These are phyloP conservation scores for Rubia tinctorum DNA, from an alignment of 305 asterid genomes.

Conservation along the genomic window DNA sequence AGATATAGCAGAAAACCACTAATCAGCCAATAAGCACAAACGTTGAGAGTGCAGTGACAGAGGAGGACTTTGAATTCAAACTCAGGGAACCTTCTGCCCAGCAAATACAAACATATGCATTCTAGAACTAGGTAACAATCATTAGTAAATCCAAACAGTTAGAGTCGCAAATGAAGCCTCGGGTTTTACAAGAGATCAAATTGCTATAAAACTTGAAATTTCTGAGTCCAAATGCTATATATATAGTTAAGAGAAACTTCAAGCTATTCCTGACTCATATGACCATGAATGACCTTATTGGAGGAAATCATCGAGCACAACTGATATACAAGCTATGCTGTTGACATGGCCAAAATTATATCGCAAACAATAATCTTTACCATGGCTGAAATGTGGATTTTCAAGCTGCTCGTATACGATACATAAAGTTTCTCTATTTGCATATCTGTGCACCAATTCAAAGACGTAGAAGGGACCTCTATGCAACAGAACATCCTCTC, in stretches of 20 bases:
- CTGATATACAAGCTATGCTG: neutral
- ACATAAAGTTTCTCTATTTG: neutral
- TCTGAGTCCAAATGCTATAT: neutral
- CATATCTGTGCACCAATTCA: neutral
- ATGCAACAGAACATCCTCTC: conserved; percentile 9
- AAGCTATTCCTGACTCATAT: neutral
- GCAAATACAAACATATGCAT: neutral
- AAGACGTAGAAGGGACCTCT: neutral
- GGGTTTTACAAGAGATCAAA: neutral
- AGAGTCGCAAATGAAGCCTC: neutral
- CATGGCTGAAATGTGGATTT: neutral
- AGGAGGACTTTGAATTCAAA: neutral
- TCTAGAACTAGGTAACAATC: neutral
- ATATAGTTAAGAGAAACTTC: neutral
- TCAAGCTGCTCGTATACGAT: neutral
- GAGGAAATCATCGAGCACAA: neutral
- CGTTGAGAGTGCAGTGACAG: neutral
- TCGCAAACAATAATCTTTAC: neutral
- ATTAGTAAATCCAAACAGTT: neutral
- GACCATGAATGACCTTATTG: neutral
- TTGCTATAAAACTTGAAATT: neutral
- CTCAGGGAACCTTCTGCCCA: neutral
- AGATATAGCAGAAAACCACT: neutral
- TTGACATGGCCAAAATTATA: neutral
- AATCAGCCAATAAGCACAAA: neutral